Base-by-base conservation (phyloP, 2,329 filamentous ascomycete genomes). In the Canariomyces notabilis region DNA sequence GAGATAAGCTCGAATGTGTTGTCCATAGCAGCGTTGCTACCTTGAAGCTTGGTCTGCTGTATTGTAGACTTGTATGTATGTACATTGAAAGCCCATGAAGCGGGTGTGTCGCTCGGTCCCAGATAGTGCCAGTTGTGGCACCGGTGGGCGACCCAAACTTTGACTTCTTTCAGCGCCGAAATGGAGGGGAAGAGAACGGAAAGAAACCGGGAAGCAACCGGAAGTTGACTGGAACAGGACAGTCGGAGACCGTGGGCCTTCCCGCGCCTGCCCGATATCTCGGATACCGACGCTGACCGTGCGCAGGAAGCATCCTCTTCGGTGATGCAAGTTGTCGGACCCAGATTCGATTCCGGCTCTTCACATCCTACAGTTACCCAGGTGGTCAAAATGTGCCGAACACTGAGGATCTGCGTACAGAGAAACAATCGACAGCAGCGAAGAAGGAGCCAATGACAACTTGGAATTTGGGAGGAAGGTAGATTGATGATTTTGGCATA, bases 11-110 rank as follows among this genome's bases (percentile, higher is more conserved):
- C 44, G 40, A 19, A 18, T 20, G 36, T 41, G 37, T 23, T 48
- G 50, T 51, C 20, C 44, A 51, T 21, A 20, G 20, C 51, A 50
- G 47, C 39, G n/a, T n/a, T n/a, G n/a, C n/a, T n/a, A n/a, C n/a
- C 14, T 21, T 18, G 34, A 21, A 5, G 11, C 34, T 37, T 19
- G 34, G 34, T 37, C 18, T 21, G 15, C 7, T 18, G 34, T n/a
- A n/a, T n/a, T n/a, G n/a, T n/a, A n/a, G n/a, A n/a, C n/a, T n/a
- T n/a, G n/a, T n/a, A n/a, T n/a, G n/a, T n/a, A n/a, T n/a, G n/a
- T n/a, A n/a, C n/a, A n/a, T n/a, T n/a, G n/a, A n/a, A n/a, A n/a
- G n/a, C n/a, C n/a, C n/a, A n/a, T n/a, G n/a, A n/a, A n/a, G n/a
- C n/a, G n/a, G n/a, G n/a, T n/a, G n/a, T n/a, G n/a, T n/a, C n/a